Base-by-base conservation (phyloP, 2,329 filamentous ascomycete species). In the Macroventuria anomochaeta region DNA sequence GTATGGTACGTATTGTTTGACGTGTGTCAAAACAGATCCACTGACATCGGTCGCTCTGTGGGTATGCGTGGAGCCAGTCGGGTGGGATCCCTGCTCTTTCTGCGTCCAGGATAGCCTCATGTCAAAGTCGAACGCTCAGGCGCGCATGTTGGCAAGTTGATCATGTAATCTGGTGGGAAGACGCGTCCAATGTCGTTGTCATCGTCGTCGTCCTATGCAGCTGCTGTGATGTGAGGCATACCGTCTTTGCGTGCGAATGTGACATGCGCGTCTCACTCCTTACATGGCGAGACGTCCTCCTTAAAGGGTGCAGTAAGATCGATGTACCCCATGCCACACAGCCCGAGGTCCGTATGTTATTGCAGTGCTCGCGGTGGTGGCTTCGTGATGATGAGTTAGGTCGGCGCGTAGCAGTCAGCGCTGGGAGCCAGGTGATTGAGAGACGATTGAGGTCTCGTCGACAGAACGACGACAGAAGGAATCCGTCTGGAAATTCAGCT, bases 1-100 rank as follows among this genome's bases (percentile, higher is more conserved):
- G 4, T 31, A 21, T 36, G 15, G 46, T 31, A 13, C 38, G 46
- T 32, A 15, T 20, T 34, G 36, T 34, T 40, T 42, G 46, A 28
- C 17, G 38, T 50, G 38, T 36, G 31, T 41, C 46, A 50, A n/a
- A 42, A 42, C 46, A 36, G 31, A 31, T 29, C 46, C 38, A 50
- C 46, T 37, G 23, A 21, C n/a, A 11, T 42, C 23, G 46, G 13
- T 42, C 31, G 38, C 18, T 42, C 17, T 8, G 29, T 40, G 36
- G 46, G 18, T 29, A 31, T 32, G 26, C 28, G 28, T 50, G 17
- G 31, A 42, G 25, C 29, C 11, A 20, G 12, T 21, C 15, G 21
- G 21, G 8, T 12, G 42, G 29, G 17, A 34, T 34, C 31, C 37
- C 32, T 31, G 29, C 21, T 28, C 23, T 20, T 20, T 8, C 7